Conservation (phyloP, 2,329 filamentous ascomycete genomes). For the Botrytis medusae region DNA sequence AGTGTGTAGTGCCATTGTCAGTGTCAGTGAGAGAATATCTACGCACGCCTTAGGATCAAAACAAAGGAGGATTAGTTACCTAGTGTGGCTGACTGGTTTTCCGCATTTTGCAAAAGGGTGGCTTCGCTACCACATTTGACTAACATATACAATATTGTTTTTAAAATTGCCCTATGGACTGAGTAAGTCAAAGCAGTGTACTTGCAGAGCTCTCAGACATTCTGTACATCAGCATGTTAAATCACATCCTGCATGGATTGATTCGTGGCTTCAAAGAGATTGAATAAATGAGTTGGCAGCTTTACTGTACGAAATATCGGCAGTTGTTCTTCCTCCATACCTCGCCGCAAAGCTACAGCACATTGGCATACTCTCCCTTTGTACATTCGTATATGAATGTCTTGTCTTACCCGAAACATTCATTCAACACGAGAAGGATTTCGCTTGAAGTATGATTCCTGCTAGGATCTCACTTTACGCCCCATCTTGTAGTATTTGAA, state of each 20-base stretch:
- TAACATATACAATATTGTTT: not conserved
- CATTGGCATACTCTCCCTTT: constrained; percentile 7
- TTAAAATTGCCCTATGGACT: not conserved
- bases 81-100: not conserved
- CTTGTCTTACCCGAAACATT: constrained; percentile 10
- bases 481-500: not conserved
- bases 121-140: not conserved
- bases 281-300: not conserved
- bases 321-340: not conserved
- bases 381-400: constrained; percentile 8
- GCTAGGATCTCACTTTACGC: not conserved
- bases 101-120: not conserved
- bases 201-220: constrained; percentile 9
- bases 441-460: not conserved
- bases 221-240: constrained; percentile 7
- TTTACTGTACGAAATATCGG: not conserved
- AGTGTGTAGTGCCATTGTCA: constrained; percentile 6
- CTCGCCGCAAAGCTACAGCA: constrained; percentile 10
- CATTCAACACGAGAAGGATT: constrained; percentile 15
- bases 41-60: constrained; percentile 1
- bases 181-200: not conserved
- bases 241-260: constrained; percentile 1
- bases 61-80: constrained; percentile 8
- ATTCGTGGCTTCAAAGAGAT: constrained; percentile 5
- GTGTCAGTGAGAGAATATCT: not conserved